Conservation (phyloP, 306 rosid species). For the Styphnolobium japonicum region DNA sequence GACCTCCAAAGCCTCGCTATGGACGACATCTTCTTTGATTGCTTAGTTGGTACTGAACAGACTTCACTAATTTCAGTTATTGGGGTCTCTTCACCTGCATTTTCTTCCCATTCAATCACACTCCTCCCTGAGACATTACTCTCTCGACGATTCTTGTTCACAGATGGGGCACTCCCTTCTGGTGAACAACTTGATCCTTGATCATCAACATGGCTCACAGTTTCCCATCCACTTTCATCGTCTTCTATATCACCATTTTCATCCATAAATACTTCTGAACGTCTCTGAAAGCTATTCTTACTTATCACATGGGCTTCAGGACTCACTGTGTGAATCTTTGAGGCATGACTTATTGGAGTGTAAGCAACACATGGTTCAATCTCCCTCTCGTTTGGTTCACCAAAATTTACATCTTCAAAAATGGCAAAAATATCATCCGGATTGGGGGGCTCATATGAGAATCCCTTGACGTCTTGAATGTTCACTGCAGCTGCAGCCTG, state of each 20-base stretch:
- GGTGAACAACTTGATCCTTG: constrained; percentile 84
- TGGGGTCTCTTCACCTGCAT: constrained; percentile 56
- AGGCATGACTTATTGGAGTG: constrained; percentile 65
- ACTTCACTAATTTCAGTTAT: constrained; percentile 77
- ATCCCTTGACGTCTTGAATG: constrained; percentile 66
- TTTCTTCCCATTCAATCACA: constrained; percentile 72
- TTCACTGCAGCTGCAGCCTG: constrained; percentile 61
- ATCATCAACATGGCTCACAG: constrained; percentile 84
- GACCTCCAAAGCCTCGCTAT: constrained; percentile 83
- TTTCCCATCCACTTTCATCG: constrained; percentile 99
- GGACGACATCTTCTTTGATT: constrained; percentile 68
- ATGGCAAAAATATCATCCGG: constrained; percentile 77
- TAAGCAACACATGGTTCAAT: constrained; percentile 60
- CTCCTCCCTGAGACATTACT: constrained; percentile 63
- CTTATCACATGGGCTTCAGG: constrained; percentile 52
- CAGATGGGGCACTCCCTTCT: constrained; percentile 65
- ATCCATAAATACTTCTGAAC: constrained; percentile 40
- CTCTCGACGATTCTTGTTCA: constrained; percentile 54
- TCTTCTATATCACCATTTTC: constrained; percentile 68
- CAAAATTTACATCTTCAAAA: constrained; percentile 62
- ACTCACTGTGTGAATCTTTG: constrained; percentile 68
- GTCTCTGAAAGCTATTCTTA: constrained; percentile 49
- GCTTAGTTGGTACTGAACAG: constrained; percentile 59
- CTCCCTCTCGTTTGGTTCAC: constrained; percentile 69
- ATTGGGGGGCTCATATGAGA: constrained; percentile 68